These are phyloP conservation scores for Globisporangium viniferum DNA, from an alignment of 352 stramenopile species.

Conservation along the genomic window DNA sequence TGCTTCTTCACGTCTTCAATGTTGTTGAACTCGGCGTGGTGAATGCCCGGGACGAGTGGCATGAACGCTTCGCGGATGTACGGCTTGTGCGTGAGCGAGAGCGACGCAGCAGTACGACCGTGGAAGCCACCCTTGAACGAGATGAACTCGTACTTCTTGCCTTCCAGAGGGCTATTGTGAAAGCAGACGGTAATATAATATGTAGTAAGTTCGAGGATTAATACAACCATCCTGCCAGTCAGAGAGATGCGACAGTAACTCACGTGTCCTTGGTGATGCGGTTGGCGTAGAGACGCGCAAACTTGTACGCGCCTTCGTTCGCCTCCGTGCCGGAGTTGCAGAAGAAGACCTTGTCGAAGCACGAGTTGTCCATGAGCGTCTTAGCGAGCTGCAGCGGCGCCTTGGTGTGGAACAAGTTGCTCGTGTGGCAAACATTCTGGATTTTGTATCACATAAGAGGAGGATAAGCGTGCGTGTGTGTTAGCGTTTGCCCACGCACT, in stretches of 20 bases:
- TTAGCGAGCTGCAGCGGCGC: slow-evolving; percentile 91
- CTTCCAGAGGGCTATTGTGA: slow-evolving; percentile 47
- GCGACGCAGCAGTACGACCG: slow-evolving; percentile 66
- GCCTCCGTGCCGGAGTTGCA: slow-evolving; percentile 94
- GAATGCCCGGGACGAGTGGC: slow-evolving; percentile 71
- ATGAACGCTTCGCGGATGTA: slow-evolving; percentile 82
- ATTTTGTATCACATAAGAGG: slow-evolving; percentile 40
- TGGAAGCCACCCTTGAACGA: slow-evolving; percentile 88
- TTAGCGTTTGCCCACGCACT: background rate
- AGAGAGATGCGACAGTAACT: slow-evolving; percentile 13
- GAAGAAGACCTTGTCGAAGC: slow-evolving; percentile 98
- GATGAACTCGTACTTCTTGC: slow-evolving; percentile 82
- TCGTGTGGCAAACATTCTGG: slow-evolving; percentile 91
- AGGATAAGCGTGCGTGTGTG: slow-evolving; percentile 28
- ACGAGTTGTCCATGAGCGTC: slow-evolving; percentile 94
- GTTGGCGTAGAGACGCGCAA: slow-evolving; percentile 78
- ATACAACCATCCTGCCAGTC: no score
- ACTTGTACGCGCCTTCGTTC: slow-evolving; percentile 88
- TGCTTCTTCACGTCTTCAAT: slow-evolving; percentile 73
- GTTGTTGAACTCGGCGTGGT: slow-evolving; percentile 80
- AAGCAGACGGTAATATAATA: no score
- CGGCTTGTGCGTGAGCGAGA: slow-evolving; percentile 88
- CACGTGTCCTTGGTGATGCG: slow-evolving; percentile 63
- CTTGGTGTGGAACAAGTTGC: slow-evolving; percentile 97
- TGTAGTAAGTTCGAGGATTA: no score